Evolutionary conservation across 1,139 yeast species (phyloP).

Genomic region (Blastobotrys indianensis): DNA sequence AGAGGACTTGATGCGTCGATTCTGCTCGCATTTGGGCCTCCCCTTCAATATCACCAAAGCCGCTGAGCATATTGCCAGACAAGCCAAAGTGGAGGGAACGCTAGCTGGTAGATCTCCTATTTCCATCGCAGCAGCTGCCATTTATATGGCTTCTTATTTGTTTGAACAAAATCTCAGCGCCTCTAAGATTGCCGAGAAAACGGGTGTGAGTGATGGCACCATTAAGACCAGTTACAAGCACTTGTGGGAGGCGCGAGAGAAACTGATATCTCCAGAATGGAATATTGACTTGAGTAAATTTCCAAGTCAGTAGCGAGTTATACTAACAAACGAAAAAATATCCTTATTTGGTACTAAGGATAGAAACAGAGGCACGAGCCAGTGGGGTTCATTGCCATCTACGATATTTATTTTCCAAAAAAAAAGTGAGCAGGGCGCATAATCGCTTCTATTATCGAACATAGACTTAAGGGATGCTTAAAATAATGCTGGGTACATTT

Average conservation of each 20-base stretch:
- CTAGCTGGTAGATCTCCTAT: constrained; percentile 96
- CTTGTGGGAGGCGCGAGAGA: constrained; percentile 65
- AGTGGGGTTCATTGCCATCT: neutral
- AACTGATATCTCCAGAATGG: constrained; percentile 77
- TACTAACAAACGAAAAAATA: constrained; percentile 25
- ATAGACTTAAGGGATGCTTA: too few species aligned
- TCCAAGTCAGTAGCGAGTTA: constrained; percentile 32
- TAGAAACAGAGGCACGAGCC: neutral
- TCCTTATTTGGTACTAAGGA: constrained; percentile 14
- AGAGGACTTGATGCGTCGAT: constrained; percentile 90
- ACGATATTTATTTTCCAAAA: neutral
- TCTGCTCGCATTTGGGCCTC: constrained; percentile 90
- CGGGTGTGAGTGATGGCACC: constrained; percentile 98
- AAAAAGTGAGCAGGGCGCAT: too few species aligned
- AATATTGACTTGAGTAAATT: constrained; percentile 57
- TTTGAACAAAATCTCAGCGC: constrained; percentile 66
- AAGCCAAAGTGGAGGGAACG: constrained; percentile 86
- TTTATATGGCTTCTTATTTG: constrained; percentile 82
- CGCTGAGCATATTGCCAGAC: constrained; percentile 86
- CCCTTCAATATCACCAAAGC: constrained; percentile 82
- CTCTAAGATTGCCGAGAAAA: constrained; percentile 77
- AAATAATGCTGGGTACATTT: too few species aligned
- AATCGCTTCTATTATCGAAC: too few species aligned
- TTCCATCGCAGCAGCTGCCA: constrained; percentile 96
- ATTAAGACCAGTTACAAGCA: constrained; percentile 88